Evolutionary conservation across 495 filamentous ascomycete genomes (phyloP).

Genomic region (Hypoxylon intermedium): DNA sequence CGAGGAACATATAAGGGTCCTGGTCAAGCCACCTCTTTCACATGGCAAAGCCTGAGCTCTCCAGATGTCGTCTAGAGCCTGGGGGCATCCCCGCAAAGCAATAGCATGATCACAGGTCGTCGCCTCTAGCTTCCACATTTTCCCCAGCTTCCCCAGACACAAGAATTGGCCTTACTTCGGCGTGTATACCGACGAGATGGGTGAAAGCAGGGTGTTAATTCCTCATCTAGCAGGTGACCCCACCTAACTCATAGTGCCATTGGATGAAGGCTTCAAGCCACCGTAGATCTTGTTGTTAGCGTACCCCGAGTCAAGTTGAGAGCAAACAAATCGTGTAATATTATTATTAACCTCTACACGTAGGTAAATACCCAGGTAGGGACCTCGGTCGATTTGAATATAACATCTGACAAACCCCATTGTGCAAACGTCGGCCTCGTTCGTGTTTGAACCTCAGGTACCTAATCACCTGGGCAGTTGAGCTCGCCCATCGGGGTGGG

Average conservation of each 20-base stretch:
- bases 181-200: not conserved
- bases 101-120: not conserved
- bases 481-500: too few relatives aligned
- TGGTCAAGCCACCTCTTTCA: not conserved
- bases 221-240: conserved; percentile 17
- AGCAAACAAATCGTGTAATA: not conserved
- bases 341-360: too few relatives aligned
- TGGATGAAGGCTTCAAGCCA: not conserved
- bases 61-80: not conserved
- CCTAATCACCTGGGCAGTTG: too few relatives aligned
- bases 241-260: not conserved
- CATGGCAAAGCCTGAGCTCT: conserved; percentile 3
- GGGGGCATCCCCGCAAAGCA: not conserved
- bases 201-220: not conserved
- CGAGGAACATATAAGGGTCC: not conserved
- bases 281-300: not conserved
- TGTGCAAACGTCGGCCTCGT: too few relatives aligned
- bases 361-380: not conserved
- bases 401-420: too few relatives aligned
- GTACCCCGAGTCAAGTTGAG: conserved; percentile 8
- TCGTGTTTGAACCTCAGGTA: too few relatives aligned
- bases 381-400: not conserved
- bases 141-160: not conserved
- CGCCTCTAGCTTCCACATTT: not conserved
- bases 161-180: conserved; percentile 18